Conservation (phyloP, 345 rosid species). For the Hypericum perforatum region DNA sequence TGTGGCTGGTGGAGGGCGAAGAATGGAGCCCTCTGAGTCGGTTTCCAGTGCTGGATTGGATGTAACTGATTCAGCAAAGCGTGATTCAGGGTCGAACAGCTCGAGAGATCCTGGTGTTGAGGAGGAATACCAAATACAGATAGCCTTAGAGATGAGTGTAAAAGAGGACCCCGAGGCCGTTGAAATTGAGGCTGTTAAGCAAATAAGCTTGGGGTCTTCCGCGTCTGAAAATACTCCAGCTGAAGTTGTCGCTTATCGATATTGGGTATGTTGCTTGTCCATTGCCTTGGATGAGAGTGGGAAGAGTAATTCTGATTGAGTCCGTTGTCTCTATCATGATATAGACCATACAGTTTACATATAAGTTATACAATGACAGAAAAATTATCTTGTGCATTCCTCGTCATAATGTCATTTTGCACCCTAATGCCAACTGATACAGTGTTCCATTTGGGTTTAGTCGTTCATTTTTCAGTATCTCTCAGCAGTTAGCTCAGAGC, state of each 20-base stretch:
- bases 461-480: no score
- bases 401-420: no score
- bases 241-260: constrained; percentile 84
- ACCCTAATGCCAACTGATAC: no score
- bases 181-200: constrained; percentile 95
- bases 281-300: no score
- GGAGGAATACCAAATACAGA: constrained; percentile 87
- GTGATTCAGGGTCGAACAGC: constrained; percentile 43
- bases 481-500: no score
- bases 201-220: constrained; percentile 75
- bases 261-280: constrained; percentile 58
- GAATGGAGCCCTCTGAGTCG: constrained; percentile 37
- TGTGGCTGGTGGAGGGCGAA: constrained; percentile 29
- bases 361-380: no score
- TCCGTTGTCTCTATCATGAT: no score
- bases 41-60: constrained; percentile 28
- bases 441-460: no score
- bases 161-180: constrained; percentile 98
- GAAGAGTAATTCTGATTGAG: no score
- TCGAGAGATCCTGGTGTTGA: constrained; percentile 71
- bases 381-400: no score
- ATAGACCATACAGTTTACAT: no score
- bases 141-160: constrained; percentile 88
- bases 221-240: constrained; percentile 74
- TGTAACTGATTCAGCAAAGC: constrained; percentile 34